A percentile compares a stretch with the other conserved stretches of the same genome.
Evolutionary conservation across 441 rosid genomes (phyloP).

Genomic region (Pelargonium cotyledonis): DNA sequence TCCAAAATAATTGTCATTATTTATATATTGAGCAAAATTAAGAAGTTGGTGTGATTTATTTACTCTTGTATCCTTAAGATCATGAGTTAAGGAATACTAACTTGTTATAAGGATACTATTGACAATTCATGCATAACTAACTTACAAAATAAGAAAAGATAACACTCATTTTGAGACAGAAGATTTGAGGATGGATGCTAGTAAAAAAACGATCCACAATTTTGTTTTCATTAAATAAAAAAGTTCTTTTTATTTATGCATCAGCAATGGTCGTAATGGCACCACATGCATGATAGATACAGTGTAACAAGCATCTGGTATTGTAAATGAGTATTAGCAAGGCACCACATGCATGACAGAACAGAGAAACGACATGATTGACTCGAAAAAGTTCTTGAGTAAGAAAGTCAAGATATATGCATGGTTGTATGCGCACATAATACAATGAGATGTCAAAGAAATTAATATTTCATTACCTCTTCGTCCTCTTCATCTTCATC

Average conservation of each 20-base stretch:
- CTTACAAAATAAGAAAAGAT: no score
- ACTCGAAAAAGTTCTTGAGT: no score
- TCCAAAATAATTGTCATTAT: no score
- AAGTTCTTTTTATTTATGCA: neutral
- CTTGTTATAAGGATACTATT: no score
- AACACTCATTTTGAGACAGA: neutral
- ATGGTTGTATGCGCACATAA: neutral
- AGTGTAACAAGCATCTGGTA: no score
- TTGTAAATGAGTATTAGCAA: no score
- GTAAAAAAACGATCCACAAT: neutral
- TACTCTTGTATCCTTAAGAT: no score
- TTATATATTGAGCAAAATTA: no score
- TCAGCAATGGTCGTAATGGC: neutral
- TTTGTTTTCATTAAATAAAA: no score
- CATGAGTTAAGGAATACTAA: no score
- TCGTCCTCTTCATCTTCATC: constrained; percentile 23
- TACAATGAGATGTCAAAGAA: neutral
- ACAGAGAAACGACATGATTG: neutral
- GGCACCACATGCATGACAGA: neutral
- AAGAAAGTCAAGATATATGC: neutral
- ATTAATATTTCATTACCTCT: constrained; percentile 20
- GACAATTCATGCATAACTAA: no score
- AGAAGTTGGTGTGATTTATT: no score
- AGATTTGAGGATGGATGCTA: neutral
- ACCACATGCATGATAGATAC: neutral